phyloP scores from a whole-genome alignment of 2,329 filamentous ascomycete species.

The Orbilia quercus region DNA sequence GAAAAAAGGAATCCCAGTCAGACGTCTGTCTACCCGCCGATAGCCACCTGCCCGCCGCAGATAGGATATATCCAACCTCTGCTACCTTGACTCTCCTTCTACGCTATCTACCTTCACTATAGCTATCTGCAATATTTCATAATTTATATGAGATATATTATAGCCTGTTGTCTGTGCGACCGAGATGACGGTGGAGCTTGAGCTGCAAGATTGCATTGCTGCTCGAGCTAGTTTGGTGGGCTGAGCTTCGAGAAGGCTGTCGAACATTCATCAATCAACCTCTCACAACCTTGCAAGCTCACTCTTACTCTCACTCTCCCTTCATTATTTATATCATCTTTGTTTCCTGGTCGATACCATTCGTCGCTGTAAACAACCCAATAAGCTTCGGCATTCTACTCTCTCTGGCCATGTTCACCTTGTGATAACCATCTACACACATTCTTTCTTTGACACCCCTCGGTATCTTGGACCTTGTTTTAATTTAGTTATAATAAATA shows the following conservation, averaged over 20 bases:
- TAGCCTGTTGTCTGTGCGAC: too few relatives aligned
- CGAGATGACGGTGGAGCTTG: too few relatives aligned
- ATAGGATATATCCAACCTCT: background rate
- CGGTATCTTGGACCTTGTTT: too few relatives aligned
- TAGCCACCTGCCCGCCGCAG: conserved; percentile 5
- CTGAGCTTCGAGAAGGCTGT: conserved; percentile 44
- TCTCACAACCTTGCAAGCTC: background rate
- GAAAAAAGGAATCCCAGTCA: too few relatives aligned
- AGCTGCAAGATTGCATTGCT: background rate
- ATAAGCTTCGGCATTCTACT: too few relatives aligned
- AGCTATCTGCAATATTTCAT: too few relatives aligned
- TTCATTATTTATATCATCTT: background rate
- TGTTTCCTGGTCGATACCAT: background rate
- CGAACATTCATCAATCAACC: conserved; percentile 23
- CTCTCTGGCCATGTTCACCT: background rate
- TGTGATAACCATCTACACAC: background rate
- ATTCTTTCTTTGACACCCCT: background rate
- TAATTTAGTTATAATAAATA: too few relatives aligned
- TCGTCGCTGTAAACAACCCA: background rate
- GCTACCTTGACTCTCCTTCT: background rate
- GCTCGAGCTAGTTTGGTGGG: background rate
- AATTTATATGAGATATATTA: too few relatives aligned
- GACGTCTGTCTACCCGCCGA: conserved; percentile 3
- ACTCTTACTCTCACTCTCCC: background rate
- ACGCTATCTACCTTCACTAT: conserved; percentile 2